Evolutionary conservation across 345 rosid species (phyloP).

Genomic region (Pistacia integerrima): DNA sequence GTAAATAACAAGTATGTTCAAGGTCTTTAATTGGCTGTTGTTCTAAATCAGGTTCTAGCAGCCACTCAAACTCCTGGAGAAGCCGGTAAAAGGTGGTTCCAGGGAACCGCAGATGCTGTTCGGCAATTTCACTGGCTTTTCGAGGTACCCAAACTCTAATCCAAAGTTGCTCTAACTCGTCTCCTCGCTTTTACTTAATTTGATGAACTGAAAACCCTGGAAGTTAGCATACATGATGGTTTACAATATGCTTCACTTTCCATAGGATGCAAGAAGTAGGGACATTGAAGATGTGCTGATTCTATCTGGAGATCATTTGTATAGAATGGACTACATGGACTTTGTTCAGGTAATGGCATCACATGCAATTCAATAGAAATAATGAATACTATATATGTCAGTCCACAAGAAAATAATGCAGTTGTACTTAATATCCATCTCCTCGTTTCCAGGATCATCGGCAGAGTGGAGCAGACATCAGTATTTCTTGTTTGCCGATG

Average conservation of each 20-base stretch:
- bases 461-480: conserved; percentile 91
- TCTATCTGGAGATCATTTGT: conserved; percentile 93
- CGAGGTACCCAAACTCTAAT: conserved; percentile 53
- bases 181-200: background rate
- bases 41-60: conserved; percentile 61
- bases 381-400: background rate
- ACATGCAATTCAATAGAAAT: background rate
- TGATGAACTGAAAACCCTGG: background rate
- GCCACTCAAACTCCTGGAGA: conserved; percentile 98
- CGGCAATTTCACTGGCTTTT: conserved; percentile 97
- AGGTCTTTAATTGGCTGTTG: background rate
- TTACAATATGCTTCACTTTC: background rate
- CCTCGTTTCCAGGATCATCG: conserved; percentile 71
- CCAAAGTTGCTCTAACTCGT: background rate
- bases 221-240: background rate
- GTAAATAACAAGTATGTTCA: background rate
- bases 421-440: background rate
- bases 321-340: conserved; percentile 95
- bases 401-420: background rate
- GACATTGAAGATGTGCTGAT: conserved; percentile 89
- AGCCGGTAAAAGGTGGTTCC: conserved; percentile 90
- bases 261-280: conserved; percentile 72
- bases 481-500: conserved; percentile 75
- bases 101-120: conserved; percentile 96
- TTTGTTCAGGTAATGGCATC: conserved; percentile 68